Base-by-base conservation (phyloP, 2,329 filamentous ascomycete species). In the Lasiodiplodia sp. region DNA sequence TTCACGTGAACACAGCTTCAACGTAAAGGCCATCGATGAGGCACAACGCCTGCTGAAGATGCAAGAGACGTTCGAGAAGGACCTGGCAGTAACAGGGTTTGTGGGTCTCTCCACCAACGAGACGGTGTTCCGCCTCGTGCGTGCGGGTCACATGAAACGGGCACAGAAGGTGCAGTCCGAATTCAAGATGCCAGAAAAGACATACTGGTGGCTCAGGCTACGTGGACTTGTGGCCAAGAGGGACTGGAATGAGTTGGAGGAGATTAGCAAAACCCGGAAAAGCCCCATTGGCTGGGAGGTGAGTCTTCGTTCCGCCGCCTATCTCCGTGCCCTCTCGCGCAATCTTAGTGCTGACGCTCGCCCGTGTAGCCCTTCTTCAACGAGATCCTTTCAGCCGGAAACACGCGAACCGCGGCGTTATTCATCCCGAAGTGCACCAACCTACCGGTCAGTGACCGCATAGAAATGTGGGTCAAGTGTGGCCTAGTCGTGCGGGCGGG, bases 381-480 rank as follows among this genome's bases (percentile, higher is more conserved):
- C 76, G 91, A 96, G 74, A 89, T 92, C 34, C 84, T 98, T 0
- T 90, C 91, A 57, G 96, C 96, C 1, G 96, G 96, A 56, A 98
- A 98, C 77, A 91, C 93, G 5, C 91, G 94, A 70, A 85, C 97
- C 18, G 96, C 96, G 1, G 88, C 91, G 0, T 79, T 88, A 5
- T 98, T 97, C 80, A 89, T 98, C 64, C 90, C 93, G 2, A 98
- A 98, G 80, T 97, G 94, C 82, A 91, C 90, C 18, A 85, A 85
- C 67, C 78, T 96, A 57, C 86, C 90, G 55, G 84, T 87, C 0
- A 86, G 88, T 2, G 91, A 94, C 74, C 85, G 90, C 3, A 90
- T 97, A 67, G 88, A 91, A 72, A 97, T 99, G 95, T 99, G 94
- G 87, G 90, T 97, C 74, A 97, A 97, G 82, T 98, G 96, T 79